Evolutionary conservation across 768 basidiomycete genomes (phyloP).

Genomic region (Naganishia vishniacii): DNA sequence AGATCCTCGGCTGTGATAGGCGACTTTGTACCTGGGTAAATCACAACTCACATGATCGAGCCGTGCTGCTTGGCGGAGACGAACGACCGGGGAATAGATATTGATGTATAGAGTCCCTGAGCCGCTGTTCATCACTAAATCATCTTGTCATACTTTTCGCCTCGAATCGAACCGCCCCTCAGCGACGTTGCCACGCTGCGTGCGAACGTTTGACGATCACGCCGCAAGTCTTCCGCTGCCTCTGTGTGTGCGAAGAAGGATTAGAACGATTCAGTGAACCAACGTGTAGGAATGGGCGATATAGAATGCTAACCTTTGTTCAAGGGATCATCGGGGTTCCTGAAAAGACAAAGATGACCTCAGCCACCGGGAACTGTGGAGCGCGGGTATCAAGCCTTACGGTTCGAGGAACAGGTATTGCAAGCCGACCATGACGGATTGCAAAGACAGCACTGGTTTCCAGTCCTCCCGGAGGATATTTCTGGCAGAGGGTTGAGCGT

Average conservation of each 20-base stretch:
- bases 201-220: conserved; percentile 75
- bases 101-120: too few species aligned
- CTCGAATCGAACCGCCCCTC: conserved; percentile 72
- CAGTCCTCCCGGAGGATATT: conserved; percentile 99
- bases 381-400: conserved; percentile 28
- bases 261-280: too few species aligned
- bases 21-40: too few species aligned
- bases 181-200: conserved; percentile 81
- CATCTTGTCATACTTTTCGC: conserved; percentile 74
- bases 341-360: conserved; percentile 15
- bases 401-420: conserved; percentile 99
- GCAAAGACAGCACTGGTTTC: conserved; percentile 97
- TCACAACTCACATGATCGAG: too few species aligned
- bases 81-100: too few species aligned
- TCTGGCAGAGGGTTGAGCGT: not conserved
- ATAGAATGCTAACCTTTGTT: conserved; percentile 77
- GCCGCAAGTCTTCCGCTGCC: conserved; percentile 88
- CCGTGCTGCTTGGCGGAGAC: too few species aligned
- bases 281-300: not conserved
- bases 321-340: conserved; percentile 91
- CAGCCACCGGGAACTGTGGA: too few species aligned
- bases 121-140: not conserved
- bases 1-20: too few species aligned
- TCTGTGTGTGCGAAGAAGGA: conserved; percentile 64
- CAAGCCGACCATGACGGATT: conserved; percentile 95